Conservation (phyloP, 106 monocot species). For the Dendrobium officinale region DNA sequence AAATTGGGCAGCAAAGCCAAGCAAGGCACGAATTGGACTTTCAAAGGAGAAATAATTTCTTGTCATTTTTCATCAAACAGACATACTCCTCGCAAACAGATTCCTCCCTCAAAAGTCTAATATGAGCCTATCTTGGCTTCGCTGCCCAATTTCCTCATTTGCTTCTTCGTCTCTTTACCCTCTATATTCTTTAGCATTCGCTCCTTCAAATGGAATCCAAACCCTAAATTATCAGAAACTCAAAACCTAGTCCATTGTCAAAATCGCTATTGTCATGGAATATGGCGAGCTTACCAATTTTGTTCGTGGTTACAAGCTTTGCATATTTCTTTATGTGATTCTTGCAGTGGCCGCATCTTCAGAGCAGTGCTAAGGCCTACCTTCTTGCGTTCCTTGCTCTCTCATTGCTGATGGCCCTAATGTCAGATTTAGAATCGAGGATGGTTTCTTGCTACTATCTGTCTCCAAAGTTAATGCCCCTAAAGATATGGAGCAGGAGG, state of each 20-base stretch:
- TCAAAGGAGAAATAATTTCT: too few relatives aligned
- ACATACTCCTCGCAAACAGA: too few relatives aligned
- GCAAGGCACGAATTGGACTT: too few relatives aligned
- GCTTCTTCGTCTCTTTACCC: neutral
- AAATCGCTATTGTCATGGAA: neutral
- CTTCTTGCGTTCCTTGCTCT: slow-evolving; percentile 28
- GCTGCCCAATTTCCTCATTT: too few relatives aligned
- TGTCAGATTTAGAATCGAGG: slow-evolving; percentile 32
- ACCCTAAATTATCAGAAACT: neutral
- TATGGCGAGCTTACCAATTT: slow-evolving; percentile 5
- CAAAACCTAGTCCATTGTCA: neutral
- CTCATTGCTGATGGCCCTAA: slow-evolving; percentile 21
- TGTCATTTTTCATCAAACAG: too few relatives aligned
- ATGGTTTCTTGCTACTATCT: slow-evolving; percentile 24
- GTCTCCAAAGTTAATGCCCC: neutral
- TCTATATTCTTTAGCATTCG: neutral
- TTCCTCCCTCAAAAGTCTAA: too few relatives aligned
- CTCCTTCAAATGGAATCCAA: neutral
- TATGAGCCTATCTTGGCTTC: too few relatives aligned
- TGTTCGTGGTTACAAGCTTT: slow-evolving; percentile 42
- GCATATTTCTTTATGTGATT: slow-evolving; percentile 48
- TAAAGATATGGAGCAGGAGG: neutral
- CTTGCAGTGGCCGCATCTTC: slow-evolving; percentile 18
- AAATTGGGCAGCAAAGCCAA: too few relatives aligned
- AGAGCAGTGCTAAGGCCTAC: neutral